phyloP scores from a whole-genome alignment of 2,329 filamentous ascomycete species.

The Ceratocystis ficicola region DNA sequence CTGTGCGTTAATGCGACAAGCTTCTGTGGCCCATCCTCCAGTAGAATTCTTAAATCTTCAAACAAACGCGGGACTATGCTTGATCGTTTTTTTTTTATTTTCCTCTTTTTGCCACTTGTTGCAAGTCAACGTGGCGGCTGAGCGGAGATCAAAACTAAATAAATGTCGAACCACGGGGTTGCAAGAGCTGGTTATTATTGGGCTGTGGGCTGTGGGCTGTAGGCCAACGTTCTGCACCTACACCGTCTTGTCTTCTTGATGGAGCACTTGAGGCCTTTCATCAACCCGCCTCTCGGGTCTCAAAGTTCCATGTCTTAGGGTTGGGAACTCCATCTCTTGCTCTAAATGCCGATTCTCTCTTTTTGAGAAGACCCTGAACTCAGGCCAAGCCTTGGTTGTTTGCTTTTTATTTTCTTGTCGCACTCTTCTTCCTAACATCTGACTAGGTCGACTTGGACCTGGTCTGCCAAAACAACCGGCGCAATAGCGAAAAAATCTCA shows the following conservation, averaged over 20 bases:
- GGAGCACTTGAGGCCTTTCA: too few species aligned
- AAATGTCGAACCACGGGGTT: neutral
- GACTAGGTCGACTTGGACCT: neutral
- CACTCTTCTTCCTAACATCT: neutral
- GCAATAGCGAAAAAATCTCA: constrained; percentile 3
- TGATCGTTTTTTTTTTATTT: neutral
- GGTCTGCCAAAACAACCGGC: neutral
- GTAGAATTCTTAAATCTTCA: neutral
- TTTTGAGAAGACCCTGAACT: neutral
- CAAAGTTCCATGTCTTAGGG: neutral
- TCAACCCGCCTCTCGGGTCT: too few species aligned
- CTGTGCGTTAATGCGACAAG: too few species aligned
- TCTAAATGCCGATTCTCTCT: neutral
- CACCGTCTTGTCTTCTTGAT: too few species aligned
- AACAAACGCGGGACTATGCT: neutral
- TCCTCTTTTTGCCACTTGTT: constrained; percentile 1
- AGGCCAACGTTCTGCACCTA: too few species aligned
- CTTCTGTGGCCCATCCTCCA: too few species aligned
- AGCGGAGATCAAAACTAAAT: constrained; percentile 1
- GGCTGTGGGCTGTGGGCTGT: too few species aligned
- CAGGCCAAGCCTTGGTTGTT: neutral
- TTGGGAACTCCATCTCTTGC: neutral
- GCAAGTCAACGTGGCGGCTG: constrained; percentile 6
- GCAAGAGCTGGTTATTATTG: too few species aligned
- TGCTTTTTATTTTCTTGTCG: neutral